Evolutionary conservation across 495 filamentous ascomycete genomes (phyloP).

Genomic region (Thozetella sp.): DNA sequence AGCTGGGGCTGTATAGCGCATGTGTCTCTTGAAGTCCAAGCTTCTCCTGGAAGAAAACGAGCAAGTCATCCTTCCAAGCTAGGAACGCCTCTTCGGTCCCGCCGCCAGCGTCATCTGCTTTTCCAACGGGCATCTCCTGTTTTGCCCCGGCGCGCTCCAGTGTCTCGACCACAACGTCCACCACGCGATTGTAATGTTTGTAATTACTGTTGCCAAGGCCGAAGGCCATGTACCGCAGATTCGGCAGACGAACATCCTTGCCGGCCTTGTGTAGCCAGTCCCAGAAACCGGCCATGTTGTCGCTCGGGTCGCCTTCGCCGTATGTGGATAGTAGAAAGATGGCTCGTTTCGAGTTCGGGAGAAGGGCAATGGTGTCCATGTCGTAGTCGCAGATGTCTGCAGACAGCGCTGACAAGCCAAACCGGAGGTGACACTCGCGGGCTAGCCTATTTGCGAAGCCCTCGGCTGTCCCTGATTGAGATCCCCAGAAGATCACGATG

Average conservation of each 20-base stretch:
- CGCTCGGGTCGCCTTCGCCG: conserved; percentile 57
- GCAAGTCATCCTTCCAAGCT: conserved; percentile 48
- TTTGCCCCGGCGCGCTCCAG: conserved; percentile 39
- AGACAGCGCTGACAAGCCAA: conserved; percentile 40
- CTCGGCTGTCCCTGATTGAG: conserved; percentile 58
- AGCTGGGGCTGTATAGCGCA: conserved; percentile 38
- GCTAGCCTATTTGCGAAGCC: conserved; percentile 47
- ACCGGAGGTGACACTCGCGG: conserved; percentile 42
- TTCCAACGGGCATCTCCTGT: conserved; percentile 35
- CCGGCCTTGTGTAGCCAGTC: conserved; percentile 32
- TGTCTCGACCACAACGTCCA: conserved; percentile 37
- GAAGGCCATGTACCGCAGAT: conserved; percentile 44
- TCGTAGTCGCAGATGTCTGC: conserved; percentile 56
- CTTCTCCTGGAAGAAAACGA: conserved; percentile 40
- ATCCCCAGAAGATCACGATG: conserved; percentile 57
- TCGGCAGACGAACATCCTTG: conserved; percentile 15
- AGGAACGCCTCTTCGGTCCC: conserved; percentile 54
- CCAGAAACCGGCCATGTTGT: conserved; percentile 50
- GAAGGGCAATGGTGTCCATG: conserved; percentile 33
- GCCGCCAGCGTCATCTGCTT: conserved; percentile 48
- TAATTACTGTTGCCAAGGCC: conserved; percentile 54
- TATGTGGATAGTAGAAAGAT: conserved; percentile 57
- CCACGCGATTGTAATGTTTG: conserved; percentile 51
- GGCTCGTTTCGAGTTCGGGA: conserved; percentile 41
- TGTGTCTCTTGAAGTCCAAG: conserved; percentile 10